Evolutionary conservation across 2,329 filamentous ascomycete species (phyloP).

Genomic region (Ilyonectria sp.): DNA sequence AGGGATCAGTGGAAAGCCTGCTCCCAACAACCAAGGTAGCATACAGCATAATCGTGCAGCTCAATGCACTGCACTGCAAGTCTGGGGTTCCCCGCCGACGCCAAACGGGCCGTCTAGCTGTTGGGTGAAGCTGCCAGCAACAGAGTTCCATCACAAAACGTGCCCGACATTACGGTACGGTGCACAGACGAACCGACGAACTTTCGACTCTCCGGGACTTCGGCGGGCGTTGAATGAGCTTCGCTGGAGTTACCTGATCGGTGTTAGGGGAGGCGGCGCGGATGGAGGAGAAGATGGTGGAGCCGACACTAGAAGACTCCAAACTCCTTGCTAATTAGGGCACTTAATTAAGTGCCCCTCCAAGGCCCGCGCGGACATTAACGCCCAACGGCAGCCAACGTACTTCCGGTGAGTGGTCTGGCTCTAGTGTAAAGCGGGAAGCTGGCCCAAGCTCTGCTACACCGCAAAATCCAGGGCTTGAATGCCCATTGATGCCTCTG

Average conservation of each 20-base stretch:
- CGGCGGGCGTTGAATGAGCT: background rate
- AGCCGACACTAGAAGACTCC: too few species aligned
- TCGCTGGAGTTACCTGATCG: background rate
- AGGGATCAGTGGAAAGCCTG: background rate
- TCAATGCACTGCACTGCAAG: background rate
- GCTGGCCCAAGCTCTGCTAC: background rate
- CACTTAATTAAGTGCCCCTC: too few species aligned
- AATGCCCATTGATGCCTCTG: background rate
- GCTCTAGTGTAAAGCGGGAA: background rate
- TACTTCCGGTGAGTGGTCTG: too few species aligned
- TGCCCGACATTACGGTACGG: background rate
- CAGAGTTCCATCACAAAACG: background rate
- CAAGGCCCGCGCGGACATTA: background rate
- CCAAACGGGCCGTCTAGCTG: background rate
- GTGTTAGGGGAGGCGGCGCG: background rate
- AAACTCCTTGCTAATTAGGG: too few species aligned
- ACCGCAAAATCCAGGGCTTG: background rate
- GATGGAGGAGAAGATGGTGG: background rate
- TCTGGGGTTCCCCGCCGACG: conserved; percentile 7
- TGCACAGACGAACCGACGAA: background rate
- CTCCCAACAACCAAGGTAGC: background rate
- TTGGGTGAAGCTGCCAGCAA: background rate
- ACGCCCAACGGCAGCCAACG: background rate
- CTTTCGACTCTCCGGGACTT: conserved; percentile 1
- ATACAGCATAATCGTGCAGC: background rate